Conservation (phyloP, 176 grass and related monocot genomes). For the Chrysopogon serrulatus region DNA sequence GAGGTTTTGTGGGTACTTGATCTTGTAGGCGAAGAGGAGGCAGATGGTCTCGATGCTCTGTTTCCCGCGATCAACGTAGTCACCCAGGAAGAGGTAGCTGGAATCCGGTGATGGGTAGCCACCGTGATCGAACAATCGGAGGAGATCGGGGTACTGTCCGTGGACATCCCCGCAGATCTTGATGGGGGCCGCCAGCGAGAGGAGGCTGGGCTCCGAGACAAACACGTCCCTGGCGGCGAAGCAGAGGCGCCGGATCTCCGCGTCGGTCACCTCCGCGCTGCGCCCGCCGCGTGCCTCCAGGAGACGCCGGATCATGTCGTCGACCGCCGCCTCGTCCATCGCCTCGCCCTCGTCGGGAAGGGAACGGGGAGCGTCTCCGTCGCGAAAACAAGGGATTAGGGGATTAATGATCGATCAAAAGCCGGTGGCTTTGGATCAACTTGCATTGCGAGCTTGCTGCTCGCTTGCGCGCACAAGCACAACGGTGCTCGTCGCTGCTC, state of each 20-base stretch:
- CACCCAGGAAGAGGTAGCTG: constrained; percentile 61
- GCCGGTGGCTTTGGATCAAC: no score
- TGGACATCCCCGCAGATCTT: constrained; percentile 85
- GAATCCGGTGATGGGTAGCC: constrained; percentile 58
- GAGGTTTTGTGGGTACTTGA: constrained; percentile 59
- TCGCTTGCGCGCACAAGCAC: no score
- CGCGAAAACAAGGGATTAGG: no score
- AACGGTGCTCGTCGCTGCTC: no score
- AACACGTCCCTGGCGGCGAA: constrained; percentile 69
- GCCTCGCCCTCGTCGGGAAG: neutral
- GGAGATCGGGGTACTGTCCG: constrained; percentile 67
- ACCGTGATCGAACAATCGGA: constrained; percentile 69
- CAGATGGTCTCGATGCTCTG: constrained; percentile 74
- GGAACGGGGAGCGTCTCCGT: no score
- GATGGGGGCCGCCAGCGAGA: constrained; percentile 86
- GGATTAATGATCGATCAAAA: no score
- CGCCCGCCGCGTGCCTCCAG: constrained; percentile 58
- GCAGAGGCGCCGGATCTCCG: constrained; percentile 79
- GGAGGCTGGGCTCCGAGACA: constrained; percentile 71
- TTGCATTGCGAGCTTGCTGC: no score
- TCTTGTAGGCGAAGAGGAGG: no score
- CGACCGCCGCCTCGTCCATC: constrained; percentile 57
- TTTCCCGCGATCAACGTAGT: constrained; percentile 65
- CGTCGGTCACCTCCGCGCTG: constrained; percentile 59
- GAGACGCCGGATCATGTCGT: constrained; percentile 69